phyloP scores from a whole-genome alignment of 1,284 basidiomycete genomes.

The Ganoderma lingzhi region DNA sequence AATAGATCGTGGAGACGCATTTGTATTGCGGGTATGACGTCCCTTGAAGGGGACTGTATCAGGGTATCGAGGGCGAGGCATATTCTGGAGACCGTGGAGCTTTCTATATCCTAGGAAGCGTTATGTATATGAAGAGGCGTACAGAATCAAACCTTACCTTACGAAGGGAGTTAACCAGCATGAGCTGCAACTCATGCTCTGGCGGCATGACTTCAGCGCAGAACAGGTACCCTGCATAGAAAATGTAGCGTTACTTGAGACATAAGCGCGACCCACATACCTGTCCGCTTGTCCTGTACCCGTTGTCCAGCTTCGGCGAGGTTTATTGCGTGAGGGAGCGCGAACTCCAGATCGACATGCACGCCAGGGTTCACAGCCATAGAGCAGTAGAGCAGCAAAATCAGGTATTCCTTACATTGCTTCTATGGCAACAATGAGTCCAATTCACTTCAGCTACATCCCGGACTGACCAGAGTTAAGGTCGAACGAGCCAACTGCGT shows the following conservation, averaged over 20 bases:
- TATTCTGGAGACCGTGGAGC: slow-evolving; percentile 57
- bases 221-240: slow-evolving; percentile 71
- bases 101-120: slow-evolving; percentile 71
- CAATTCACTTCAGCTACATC: neutral
- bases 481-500: slow-evolving; percentile 55
- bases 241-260: slow-evolving; percentile 11
- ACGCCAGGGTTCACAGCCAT: slow-evolving; percentile 55
- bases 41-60: slow-evolving; percentile 62
- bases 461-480: slow-evolving; percentile 52
- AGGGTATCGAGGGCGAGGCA: slow-evolving; percentile 78
- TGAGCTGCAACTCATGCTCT: slow-evolving; percentile 75
- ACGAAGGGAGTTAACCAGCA: slow-evolving; percentile 83
- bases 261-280: slow-evolving; percentile 45
- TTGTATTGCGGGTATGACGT: slow-evolving; percentile 77
- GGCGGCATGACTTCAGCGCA: slow-evolving; percentile 74
- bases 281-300: slow-evolving; percentile 73
- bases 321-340: slow-evolving; percentile 74
- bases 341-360: slow-evolving; percentile 63
- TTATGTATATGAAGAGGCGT: slow-evolving; percentile 14
- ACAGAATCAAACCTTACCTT: slow-evolving; percentile 55
- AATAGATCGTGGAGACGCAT: slow-evolving; percentile 68
- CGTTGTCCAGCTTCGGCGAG: slow-evolving; percentile 71
- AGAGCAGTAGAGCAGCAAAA: slow-evolving; percentile 74
- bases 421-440: slow-evolving; percentile 47
- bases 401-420: slow-evolving; percentile 65